A percentile compares a stretch with the other conserved stretches of the same genome.
These are phyloP conservation scores for Coniferiporia weirii DNA, from an alignment of 1,284 basidiomycete genomes.

Conservation along the genomic window DNA sequence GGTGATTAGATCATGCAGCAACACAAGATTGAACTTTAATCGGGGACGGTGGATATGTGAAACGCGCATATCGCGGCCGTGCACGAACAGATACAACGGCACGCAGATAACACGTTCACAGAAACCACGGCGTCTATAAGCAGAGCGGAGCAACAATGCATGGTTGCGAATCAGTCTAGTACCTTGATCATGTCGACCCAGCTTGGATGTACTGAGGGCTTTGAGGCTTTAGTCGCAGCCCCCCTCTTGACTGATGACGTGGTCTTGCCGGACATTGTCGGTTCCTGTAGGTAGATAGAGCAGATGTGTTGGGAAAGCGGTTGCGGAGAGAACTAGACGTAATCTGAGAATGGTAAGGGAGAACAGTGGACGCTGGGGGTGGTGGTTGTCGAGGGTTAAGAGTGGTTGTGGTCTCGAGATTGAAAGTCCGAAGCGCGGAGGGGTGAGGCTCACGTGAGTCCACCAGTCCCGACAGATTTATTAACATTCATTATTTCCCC, in stretches of 20 bases:
- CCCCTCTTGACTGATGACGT: constrained; percentile 27
- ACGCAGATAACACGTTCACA: neutral
- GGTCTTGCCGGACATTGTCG: constrained; percentile 29
- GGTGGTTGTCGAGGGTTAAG: constrained; percentile 10
- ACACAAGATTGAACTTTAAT: neutral
- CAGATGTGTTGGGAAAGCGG: neutral
- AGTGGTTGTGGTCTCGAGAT: constrained; percentile 8
- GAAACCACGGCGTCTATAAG: neutral
- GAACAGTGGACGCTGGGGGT: neutral
- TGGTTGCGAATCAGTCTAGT: neutral
- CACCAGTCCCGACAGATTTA: neutral
- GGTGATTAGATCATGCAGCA: constrained; percentile 4
- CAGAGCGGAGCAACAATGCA: neutral
- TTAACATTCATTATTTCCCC: neutral
- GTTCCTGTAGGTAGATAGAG: constrained; percentile 18
- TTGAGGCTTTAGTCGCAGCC: constrained; percentile 16
- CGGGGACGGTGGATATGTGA: neutral
- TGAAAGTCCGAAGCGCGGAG: constrained; percentile 14
- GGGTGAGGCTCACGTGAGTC: neutral
- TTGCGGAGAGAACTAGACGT: neutral
- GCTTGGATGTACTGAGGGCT: constrained; percentile 37
- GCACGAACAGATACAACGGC: neutral
- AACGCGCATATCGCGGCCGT: neutral
- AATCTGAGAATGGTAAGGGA: neutral
- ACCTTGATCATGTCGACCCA: constrained; percentile 64